These are phyloP conservation scores for Globisporangium cystogenes DNA, from an alignment of 352 stramenopile species.

Conservation along the genomic window DNA sequence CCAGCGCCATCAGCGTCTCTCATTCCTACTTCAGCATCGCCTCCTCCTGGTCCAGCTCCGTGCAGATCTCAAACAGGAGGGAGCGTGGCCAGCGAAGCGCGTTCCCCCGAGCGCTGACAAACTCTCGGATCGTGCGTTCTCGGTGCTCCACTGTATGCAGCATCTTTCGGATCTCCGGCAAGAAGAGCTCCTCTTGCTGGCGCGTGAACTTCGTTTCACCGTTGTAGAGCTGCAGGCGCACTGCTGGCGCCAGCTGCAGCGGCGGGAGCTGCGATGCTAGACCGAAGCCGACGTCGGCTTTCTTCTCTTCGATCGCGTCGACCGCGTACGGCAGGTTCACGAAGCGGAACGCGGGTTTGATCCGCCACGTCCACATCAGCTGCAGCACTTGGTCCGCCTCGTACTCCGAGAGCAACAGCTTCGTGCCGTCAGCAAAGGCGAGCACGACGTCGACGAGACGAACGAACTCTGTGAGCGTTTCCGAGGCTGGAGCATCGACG, in stretches of 20 bases:
- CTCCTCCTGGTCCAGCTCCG: neutral
- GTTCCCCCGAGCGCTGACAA: neutral
- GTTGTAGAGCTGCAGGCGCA: neutral
- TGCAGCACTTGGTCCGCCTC: conserved; percentile 8
- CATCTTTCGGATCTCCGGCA: neutral
- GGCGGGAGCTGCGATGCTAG: neutral
- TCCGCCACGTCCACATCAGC: neutral
- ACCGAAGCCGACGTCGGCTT: neutral
- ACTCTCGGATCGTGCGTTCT: neutral
- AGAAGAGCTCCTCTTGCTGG: neutral
- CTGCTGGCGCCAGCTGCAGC: neutral
- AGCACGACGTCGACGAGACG: conserved; percentile 12
- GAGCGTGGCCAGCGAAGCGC: neutral
- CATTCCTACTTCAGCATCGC: neutral
- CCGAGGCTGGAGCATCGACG: neutral
- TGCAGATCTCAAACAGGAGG: neutral
- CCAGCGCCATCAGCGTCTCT: no score
- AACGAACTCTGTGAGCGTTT: conserved; percentile 23
- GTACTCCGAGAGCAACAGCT: conserved; percentile 10
- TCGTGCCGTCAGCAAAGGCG: conserved; percentile 6
- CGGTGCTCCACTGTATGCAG: neutral
- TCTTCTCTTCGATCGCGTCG: neutral
- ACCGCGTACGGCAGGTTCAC: conserved; percentile 1
- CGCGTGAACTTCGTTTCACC: neutral
- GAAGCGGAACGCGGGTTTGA: neutral